Conservation (phyloP, 352 stramenopile genomes). For the Elongisporangium anandrum region DNA sequence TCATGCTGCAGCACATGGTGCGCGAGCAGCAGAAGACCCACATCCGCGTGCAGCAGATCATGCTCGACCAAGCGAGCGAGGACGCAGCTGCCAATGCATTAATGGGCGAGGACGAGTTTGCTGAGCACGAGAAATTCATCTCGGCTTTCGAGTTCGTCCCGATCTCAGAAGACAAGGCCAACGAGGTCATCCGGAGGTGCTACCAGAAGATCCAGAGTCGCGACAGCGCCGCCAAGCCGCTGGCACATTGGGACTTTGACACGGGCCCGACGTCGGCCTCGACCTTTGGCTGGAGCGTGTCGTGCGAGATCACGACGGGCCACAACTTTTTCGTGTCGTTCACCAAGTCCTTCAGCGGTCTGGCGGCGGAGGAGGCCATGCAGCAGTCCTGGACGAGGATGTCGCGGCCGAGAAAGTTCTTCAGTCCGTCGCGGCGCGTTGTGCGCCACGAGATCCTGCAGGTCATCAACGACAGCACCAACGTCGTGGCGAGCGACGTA, state of each 20-base stretch:
- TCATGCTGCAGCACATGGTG: conserved; percentile 43
- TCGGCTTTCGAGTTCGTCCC: conserved; percentile 42
- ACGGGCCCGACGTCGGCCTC: conserved; percentile 22
- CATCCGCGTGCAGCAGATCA: conserved; percentile 37
- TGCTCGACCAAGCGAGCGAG: conserved; percentile 32
- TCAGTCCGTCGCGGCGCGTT: conserved; percentile 21
- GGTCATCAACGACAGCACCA: conserved; percentile 46
- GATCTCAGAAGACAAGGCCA: conserved; percentile 49
- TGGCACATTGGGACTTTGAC: conserved; percentile 13
- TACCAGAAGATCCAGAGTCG: conserved; percentile 53
- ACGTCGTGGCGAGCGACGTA: conserved; percentile 37
- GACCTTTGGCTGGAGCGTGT: conserved; percentile 54
- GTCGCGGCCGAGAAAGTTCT: conserved; percentile 15
- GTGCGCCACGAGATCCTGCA: conserved; percentile 42
- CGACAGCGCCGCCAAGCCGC: conserved; percentile 37
- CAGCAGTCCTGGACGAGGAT: conserved; percentile 29
- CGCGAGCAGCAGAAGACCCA: conserved; percentile 45
- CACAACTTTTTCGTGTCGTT: conserved; percentile 49
- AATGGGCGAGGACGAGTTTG: conserved; percentile 37
- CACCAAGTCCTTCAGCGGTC: conserved; percentile 36
- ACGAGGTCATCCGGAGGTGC: conserved; percentile 47
- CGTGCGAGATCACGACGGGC: conserved; percentile 27
- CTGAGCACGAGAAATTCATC: conserved; percentile 21
- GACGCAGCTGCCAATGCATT: conserved; percentile 15
- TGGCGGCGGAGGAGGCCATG: conserved; percentile 39